Base-by-base conservation (phyloP, 2,329 filamentous ascomycete genomes). In the Trichoderma oligosporum region DNA sequence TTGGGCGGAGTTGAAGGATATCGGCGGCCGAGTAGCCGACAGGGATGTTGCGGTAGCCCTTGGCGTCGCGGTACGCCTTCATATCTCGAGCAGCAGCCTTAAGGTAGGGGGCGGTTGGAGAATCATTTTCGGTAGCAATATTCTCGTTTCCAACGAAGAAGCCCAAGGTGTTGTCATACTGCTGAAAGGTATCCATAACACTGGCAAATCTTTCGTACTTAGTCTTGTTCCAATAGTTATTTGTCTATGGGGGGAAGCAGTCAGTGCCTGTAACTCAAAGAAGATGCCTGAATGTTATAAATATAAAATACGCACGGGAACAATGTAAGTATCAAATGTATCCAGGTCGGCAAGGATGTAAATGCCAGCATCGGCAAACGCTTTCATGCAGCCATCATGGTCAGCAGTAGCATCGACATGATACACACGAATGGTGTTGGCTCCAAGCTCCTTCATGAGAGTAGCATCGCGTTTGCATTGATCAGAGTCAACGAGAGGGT, bases 131-230 rank as follows among this genome's bases (percentile, higher is more conserved):
- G 44, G 75, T 77, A 38, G 86, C 87, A 65, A 96, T 84, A 59
- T 94, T 87, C 71, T 96, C 91, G 68, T 96, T 96, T 62, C 91
- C 92, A 59, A 96, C 81, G 66, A 95, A 93, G 71, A 94, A 88
- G 44, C 89, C 91, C 9, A 91, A 83, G 1, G 88, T 80, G 70
- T 96, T 96, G 72, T 91, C 82, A 69, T 87, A 96, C 47, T 79
- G 73, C 42, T 87, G 82, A 72, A 94, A 93, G 31, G 83, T 80
- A 68, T 95, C 90, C 77, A 94, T 83, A 63, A 92, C 88, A 51
- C 79, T 79, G 44, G 81, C 75, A 72, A 89, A 94, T 27, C 79
- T 78, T 56, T 85, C 76, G 63, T 84, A 82, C 74, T 94, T 88
- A 7, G 82, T 83, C 63, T 84, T 67, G 65, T 87, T 92, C 90